These are phyloP conservation scores for Colletotrichum simmondsii DNA, from an alignment of 2,329 filamentous ascomycete genomes.

Conservation along the genomic window DNA sequence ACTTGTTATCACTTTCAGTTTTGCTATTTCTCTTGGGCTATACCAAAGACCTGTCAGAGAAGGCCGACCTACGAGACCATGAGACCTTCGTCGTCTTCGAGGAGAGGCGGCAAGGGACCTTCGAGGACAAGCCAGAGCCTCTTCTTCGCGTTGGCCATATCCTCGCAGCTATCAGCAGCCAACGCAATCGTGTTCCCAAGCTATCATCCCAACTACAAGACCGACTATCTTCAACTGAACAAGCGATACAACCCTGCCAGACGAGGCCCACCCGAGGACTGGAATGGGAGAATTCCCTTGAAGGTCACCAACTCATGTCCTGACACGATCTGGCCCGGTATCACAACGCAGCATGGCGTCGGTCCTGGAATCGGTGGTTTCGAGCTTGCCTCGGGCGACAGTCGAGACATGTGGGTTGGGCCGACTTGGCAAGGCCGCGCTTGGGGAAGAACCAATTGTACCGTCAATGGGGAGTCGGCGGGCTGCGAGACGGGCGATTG, in stretches of 20 bases:
- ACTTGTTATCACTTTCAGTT: neutral
- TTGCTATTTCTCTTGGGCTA: neutral
- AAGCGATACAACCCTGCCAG: slow-evolving; percentile 40
- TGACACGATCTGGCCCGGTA: slow-evolving; percentile 79
- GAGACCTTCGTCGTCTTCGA: slow-evolving; percentile 13
- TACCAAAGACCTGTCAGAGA: neutral
- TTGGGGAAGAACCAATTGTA: slow-evolving; percentile 88
- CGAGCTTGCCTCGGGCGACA: slow-evolving; percentile 68
- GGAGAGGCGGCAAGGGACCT: slow-evolving; percentile 3
- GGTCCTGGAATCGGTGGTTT: slow-evolving; percentile 77
- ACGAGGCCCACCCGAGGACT: slow-evolving; percentile 45
- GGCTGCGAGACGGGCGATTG: slow-evolving; percentile 84
- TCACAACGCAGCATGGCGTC: slow-evolving; percentile 77
- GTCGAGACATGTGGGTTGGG: slow-evolving; percentile 72
- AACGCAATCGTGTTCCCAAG: slow-evolving; percentile 24
- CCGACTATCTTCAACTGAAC: slow-evolving; percentile 40
- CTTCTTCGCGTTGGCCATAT: slow-evolving; percentile 3
- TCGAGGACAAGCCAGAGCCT: slow-evolving; percentile 4
- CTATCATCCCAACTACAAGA: slow-evolving; percentile 16
- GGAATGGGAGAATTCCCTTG: slow-evolving; percentile 64
- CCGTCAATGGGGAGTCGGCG: slow-evolving; percentile 73
- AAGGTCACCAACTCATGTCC: slow-evolving; percentile 78
- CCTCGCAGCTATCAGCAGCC: slow-evolving; percentile 11
- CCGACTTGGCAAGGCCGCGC: slow-evolving; percentile 83
- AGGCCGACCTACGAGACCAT: slow-evolving; percentile 6